A percentile compares a stretch with the other conserved stretches of the same genome.
phyloP scores from a whole-genome alignment of 139 green algal genomes.

The Desmodesmus armatus region DNA sequence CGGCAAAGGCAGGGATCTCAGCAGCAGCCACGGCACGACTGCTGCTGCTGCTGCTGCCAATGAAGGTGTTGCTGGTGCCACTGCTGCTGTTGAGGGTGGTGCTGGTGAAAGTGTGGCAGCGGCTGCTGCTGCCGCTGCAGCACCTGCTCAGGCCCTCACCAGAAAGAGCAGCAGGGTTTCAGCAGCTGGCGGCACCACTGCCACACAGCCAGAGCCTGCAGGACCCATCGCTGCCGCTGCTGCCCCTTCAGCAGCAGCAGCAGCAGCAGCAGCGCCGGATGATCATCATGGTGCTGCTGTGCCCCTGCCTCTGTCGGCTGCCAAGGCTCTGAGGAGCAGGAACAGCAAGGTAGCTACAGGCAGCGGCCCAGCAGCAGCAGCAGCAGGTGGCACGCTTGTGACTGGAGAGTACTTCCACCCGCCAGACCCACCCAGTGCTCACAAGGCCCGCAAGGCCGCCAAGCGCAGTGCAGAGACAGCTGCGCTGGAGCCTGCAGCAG shows the following conservation, averaged over 20 bases:
- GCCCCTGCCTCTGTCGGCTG: too few species aligned
- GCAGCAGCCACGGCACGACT: background rate
- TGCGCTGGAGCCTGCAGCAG: background rate
- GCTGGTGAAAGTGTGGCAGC: background rate
- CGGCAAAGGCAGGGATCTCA: background rate
- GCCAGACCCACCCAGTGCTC: too few species aligned
- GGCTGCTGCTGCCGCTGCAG: background rate
- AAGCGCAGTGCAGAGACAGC: too few species aligned
- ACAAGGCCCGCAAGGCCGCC: too few species aligned
- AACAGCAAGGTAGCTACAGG: background rate
- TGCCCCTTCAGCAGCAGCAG: background rate
- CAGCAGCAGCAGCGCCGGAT: background rate
- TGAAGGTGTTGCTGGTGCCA: background rate
- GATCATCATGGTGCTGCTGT: too few species aligned
- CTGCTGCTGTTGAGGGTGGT: background rate
- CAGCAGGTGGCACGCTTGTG: too few species aligned
- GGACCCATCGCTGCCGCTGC: background rate
- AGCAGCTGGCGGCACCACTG: background rate
- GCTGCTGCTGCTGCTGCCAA: background rate
- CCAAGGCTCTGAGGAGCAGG: background rate
- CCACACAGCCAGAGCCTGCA: background rate
- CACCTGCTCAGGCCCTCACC: background rate
- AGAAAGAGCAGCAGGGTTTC: too few species aligned
- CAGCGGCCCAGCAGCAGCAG: background rate
- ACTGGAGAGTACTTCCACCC: too few species aligned